Evolutionary conservation across 2,329 filamentous ascomycete species (phyloP), one percentile per base, ranked within the genome.

Genomic region (Aureobasidium vineae): DNA sequence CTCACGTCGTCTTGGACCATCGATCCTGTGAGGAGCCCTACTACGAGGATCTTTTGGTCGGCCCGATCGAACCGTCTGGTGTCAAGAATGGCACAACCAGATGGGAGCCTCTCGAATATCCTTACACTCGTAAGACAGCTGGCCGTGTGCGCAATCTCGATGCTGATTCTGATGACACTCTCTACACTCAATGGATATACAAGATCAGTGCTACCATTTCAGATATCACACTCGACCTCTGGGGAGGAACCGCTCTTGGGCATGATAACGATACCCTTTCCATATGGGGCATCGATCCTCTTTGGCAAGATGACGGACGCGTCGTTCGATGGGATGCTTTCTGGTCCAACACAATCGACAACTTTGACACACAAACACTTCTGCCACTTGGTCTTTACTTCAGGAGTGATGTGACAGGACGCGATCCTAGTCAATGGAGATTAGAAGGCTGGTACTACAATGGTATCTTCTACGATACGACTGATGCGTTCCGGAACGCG

Each of bases 371-470:
- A 11, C 71, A 73, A 43, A 80, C 80, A 1, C 72, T 83, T 15
- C 74, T 83, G 7, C 81, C 82, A 1, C 77, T 80, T 1, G 80
- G 80, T 1, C 70, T 84, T 1, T 77, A 73, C 68, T 73, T 78
- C 63, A 75, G 75, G 52, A 67, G 75, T 23, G 81, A 87, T 68
- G 72, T 84, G 0, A 85, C 82, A 0, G 82, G 82, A 0, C 77
- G 81, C 6, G 80, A 86, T 67, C 79, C 81, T 10, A 75, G 77
- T 16, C 75, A 81, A 41, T 87, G 85, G 85, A 76, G 72, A 16
- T 71, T 84, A 0, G 75, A 79, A 21, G 82, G 81, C 1, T 86
- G 84, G 82, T 79, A 83, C 19, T 86, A 85, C 70, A 81, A 84
- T 66, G 79, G 80, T 52, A 72, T 82, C n/a, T 82, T 82, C 68